These are phyloP conservation scores for Akanthomyces lecanii DNA, from an alignment of 2,329 filamentous ascomycete genomes.

Conservation along the genomic window DNA sequence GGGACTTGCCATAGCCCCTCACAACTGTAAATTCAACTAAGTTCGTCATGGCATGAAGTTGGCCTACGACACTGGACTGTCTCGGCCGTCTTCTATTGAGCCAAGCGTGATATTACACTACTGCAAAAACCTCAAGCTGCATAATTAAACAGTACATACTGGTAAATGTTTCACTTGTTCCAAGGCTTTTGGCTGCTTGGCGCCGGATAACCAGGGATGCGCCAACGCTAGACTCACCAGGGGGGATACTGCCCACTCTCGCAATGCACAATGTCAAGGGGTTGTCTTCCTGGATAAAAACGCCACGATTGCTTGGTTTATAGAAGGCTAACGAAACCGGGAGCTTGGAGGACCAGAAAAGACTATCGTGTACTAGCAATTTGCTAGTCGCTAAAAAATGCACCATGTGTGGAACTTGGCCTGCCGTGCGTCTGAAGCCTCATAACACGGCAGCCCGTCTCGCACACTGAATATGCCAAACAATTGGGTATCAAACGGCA, in stretches of 20 bases:
- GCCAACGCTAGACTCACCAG: background rate
- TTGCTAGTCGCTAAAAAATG: background rate
- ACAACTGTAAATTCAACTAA: background rate
- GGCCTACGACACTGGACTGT: background rate
- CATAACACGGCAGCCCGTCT: background rate
- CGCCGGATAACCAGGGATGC: background rate
- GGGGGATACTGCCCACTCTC: background rate
- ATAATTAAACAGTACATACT: background rate
- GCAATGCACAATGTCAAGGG: background rate
- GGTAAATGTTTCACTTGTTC: background rate
- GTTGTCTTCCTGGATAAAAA: background rate
- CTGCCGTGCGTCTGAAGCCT: background rate
- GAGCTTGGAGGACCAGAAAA: background rate
- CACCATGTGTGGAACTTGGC: background rate
- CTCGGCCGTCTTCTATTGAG: background rate
- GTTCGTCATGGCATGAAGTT: background rate
- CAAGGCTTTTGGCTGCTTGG: background rate
- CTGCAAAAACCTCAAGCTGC: too few species aligned
- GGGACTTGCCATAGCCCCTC: background rate
- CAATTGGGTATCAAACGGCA: constrained; percentile 11
- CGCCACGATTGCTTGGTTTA: background rate
- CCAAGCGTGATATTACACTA: too few species aligned
- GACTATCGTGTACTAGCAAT: background rate
- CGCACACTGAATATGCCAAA: background rate
- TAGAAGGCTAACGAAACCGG: background rate